Base-by-base conservation (phyloP, 331 rosid genomes). In the Dryas integrifolia region DNA sequence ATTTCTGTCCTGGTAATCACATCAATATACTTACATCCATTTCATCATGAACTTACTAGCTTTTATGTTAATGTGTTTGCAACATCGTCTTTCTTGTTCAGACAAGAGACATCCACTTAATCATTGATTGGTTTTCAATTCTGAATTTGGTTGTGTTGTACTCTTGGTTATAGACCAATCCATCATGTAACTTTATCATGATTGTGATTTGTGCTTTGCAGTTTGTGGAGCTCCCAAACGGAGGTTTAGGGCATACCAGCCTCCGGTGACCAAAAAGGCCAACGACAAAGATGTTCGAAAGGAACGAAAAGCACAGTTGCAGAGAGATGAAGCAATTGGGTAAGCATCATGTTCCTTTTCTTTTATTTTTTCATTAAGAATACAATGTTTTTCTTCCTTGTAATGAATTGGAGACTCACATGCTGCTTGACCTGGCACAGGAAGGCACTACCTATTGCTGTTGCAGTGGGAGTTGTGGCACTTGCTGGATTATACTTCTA, bases 201-300 rank as follows among this genome's bases (percentile, higher is more conserved):
- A 11, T 49, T 57, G 9, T 58, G 21, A 58, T 46, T 21, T 55
- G 57, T 79, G 63, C 44, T 75, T 55, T 83, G 77, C 89, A 92
- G 96, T 92, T 53, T 92, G 98, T 53, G 98, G 96, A 75, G 98
- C 98, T 73, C 95, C 98, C 50, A 90, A 90, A 61, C 81, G 98
- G 69, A 85, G 98, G 72, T 92, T 90, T 76, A 90, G 65, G 80
- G 4, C 82, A 21, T 92, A 92, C 79, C 74, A 80, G 76, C 95
- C 90, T 12, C 65, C 87, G 1, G 90, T 92, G 65, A 52, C 63
- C 0, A 92, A 78, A 76, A 60, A 78, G 6, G 92, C 82, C 9
- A 92, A 92, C 77, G 65, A 6, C 26, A 44, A 7, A 6, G 82
- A 52, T 9, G 84, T 76, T 46, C 77, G 96, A 45, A 92, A 92